Evolutionary conservation across 2,329 filamentous ascomycete genomes (phyloP).

Genomic region (Didymella sp.): DNA sequence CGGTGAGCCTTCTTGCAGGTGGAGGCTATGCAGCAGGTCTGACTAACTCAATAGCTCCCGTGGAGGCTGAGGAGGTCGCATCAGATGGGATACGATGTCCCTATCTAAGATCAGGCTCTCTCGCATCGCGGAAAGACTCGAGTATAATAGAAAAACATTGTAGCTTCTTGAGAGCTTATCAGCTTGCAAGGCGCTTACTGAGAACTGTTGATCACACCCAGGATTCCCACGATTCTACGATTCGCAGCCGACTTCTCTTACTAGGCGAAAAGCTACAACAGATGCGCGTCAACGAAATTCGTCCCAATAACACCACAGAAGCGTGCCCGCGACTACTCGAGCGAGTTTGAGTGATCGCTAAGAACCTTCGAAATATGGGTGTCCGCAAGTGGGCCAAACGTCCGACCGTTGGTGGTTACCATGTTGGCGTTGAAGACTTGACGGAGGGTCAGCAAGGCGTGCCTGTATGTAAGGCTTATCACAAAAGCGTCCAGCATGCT

Average conservation of each 20-base stretch:
- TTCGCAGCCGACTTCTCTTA: not conserved
- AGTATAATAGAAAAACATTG: not conserved
- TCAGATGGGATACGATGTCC: not conserved
- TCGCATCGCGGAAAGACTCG: not conserved
- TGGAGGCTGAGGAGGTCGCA: conserved; percentile 30
- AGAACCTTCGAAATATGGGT: conserved; percentile 24
- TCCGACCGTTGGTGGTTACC: conserved; percentile 33
- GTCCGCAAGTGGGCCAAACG: conserved; percentile 42
- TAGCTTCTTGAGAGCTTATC: not conserved
- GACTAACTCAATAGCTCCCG: conserved; percentile 2
- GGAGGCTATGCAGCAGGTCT: conserved; percentile 16
- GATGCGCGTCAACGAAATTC: not conserved
- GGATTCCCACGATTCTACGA: not conserved
- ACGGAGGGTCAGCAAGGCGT: conserved; percentile 42
- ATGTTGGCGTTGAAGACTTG: conserved; percentile 42
- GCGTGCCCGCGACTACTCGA: not conserved
- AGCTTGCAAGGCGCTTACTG: not conserved
- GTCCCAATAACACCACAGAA: not conserved
- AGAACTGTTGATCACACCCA: not conserved
- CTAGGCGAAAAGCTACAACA: not conserved
- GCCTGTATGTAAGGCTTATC: conserved; percentile 29
- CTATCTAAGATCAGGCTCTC: not conserved
- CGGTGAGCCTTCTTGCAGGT: conserved; percentile 15
- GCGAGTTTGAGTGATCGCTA: not conserved
- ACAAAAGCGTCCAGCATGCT: not conserved